Percentiles rank a stretch among this genome's conserved stretches.
These are phyloP conservation scores for Aphanomyces euteiches DNA, from an alignment of 352 stramenopile genomes.

Conservation along the genomic window DNA sequence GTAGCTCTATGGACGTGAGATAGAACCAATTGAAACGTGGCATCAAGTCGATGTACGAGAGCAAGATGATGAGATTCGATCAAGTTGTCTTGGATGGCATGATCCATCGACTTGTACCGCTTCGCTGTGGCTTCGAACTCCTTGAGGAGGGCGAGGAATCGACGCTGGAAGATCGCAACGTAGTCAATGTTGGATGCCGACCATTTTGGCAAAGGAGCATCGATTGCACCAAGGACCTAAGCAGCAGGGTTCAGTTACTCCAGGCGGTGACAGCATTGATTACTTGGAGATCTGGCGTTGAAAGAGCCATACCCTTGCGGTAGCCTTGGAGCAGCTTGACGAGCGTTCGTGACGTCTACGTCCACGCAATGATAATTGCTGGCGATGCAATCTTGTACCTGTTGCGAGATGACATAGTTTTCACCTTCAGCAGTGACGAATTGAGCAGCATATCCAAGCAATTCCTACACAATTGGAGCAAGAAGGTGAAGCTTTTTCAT, in stretches of 20 bases:
- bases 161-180: conserved; percentile 9
- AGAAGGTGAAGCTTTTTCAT: background rate
- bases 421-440: conserved; percentile 95
- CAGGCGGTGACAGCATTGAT: background rate
- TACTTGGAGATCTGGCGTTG: conserved; percentile 6
- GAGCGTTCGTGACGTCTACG: conserved; percentile 22
- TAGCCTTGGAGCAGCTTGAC: conserved; percentile 7
- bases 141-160: conserved; percentile 2
- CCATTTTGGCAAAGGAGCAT: background rate
- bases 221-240: conserved; percentile 17
- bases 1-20: conserved; percentile 8
- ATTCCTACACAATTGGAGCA: background rate
- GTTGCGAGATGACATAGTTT: conserved; percentile 95
- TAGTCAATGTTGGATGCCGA: background rate
- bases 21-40: background rate
- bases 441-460: conserved; percentile 16
- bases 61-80: conserved; percentile 25
- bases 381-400: conserved; percentile 64
- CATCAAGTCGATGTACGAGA: conserved; percentile 2
- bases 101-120: conserved; percentile 4
- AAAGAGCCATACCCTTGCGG: conserved; percentile 5
- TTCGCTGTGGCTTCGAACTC: conserved; percentile 15
- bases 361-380: background rate
- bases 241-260: too few species aligned
- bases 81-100: conserved; percentile 26